Base-by-base conservation (phyloP, 2,329 filamentous ascomycete genomes). In the Alternaria consortialis region DNA sequence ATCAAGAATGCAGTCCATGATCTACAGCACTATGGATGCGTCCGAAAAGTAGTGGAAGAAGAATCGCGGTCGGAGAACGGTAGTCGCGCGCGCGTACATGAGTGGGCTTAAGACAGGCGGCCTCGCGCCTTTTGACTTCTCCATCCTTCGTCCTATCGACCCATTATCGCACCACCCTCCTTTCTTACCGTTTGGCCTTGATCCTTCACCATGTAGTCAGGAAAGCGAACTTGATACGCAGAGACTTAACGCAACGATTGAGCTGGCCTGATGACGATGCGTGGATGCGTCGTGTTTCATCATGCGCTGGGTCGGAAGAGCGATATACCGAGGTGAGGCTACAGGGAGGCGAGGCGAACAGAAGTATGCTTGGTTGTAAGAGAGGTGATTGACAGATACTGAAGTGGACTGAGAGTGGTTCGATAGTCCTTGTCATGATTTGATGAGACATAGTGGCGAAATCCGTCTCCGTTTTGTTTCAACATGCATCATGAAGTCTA, bases 331-430 rank as follows among this genome's bases (percentile, higher is more conserved):
- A 39, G 17, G 31, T 8, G 25, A 15, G 32, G 31, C 13, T 23
- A 23, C 25, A 46, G 13, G 48, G 17, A 29, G 15, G 17, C 17
- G 40, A 46, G 23, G 23, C 39, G 50, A 32, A 25, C 2, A 37
- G 46, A 50, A 13, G 17, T 20, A 17, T 36, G 46, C 31, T 34
- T 36, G 13, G 15, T 9, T 25, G 31, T 34, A 23, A 48, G 46
- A 50, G 46, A 23, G 23, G 13, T 34, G 20, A 50, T n/a, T 46
- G 25, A 36, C 6, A 13, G 7, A 25, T 40, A n/a, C 6, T 23
- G n/a, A 5, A 12, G 48, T 58, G 39, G 56, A 46, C 44, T 43
- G 48, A 58, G n/a, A 8, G 32, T 58, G 37, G 32, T 58, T 47
- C 56, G 56, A 58, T 58, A 9, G 25, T 46, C 17, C 17, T 15